Evolutionary conservation across 1,139 yeast species (phyloP), one percentile per base, ranked within the genome.

Genomic region (Blastobotrys indianensis): DNA sequence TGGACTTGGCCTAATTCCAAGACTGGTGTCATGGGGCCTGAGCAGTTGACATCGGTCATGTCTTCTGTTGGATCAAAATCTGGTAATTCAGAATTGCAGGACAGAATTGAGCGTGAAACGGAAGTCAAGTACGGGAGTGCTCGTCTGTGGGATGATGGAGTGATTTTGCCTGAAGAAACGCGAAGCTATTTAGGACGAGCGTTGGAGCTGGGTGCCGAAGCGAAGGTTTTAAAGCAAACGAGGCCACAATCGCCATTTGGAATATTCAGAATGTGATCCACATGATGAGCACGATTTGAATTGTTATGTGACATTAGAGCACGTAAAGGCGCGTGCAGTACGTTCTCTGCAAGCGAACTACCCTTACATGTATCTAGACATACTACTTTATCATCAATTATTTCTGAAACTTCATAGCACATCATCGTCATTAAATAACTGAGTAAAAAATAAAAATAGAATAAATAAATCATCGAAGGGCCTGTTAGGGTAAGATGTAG

Each of bases 21-120:
- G 28, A 63, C 67, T 12, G 66, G 65, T 11, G 68, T 64, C 36
- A 64, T 64, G 67, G 68, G 68, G 3, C 62, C 67, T 4, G 67
- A 64, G 54, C 68, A 64, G 51, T 58, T 64, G 39, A 63, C 64
- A 2, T 54, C 61, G 12, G 68, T 64, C 39, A 61, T 64, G 66
- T 60, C 56, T 33, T 54, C 62, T 1, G 67, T 64, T 2, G 60
- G 63, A 8, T 57, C 61, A 15, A 56, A 56, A 42, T 49, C 49
- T 39, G 54, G 61, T 12, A 52, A 53, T 30, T 52, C 52, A 20
- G 57, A 54, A 39, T 54, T 64, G 7, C 56, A 57, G 23, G 49
- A 55, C 37, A 57, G 66, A 34, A 63, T 62, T 36, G 68, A 64
- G 44, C 37, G 50, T 17, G 67, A 63, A 44, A 52, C 62, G n/a